These are phyloP conservation scores for Oidiodendron maius DNA, from an alignment of 495 filamentous ascomycete species.

Conservation along the genomic window DNA sequence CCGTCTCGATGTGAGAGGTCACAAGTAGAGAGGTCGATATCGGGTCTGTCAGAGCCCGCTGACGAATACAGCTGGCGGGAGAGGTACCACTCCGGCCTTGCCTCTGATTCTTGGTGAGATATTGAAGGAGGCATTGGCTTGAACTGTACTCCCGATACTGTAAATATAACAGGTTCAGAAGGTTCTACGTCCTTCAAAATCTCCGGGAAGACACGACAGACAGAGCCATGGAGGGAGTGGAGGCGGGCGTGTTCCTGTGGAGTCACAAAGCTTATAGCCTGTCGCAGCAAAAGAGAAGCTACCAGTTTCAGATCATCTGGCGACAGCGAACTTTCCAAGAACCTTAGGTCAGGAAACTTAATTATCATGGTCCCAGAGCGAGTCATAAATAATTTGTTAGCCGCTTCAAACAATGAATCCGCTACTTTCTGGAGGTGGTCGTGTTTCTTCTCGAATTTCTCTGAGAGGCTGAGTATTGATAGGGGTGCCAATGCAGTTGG, in stretches of 20 bases:
- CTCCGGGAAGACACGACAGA: neutral
- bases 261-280: conserved; percentile 15
- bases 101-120: neutral
- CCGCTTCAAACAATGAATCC: conserved; percentile 12
- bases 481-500: conserved; percentile 63
- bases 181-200: neutral
- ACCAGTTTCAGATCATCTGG: conserved; percentile 10
- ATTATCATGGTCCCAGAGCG: conserved; percentile 35
- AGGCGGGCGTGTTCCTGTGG: conserved; percentile 12
- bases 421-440: conserved; percentile 27
- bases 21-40: conserved; percentile 6
- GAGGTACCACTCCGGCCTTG: conserved; percentile 36
- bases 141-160: conserved; percentile 13
- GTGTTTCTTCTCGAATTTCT: conserved; percentile 27
- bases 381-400: conserved; percentile 33
- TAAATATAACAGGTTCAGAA: conserved; percentile 2
- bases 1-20: too few relatives aligned
- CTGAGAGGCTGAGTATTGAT: conserved; percentile 52
- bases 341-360: conserved; percentile 28
- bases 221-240: neutral
- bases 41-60: conserved; percentile 10
- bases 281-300: conserved; percentile 15
- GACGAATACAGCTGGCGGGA: conserved; percentile 43
- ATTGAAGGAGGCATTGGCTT: conserved; percentile 3
- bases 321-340: conserved; percentile 8